Evolutionary conservation across 371 early-diverging fungal species (phyloP), one percentile per base, ranked within the genome.

Genomic region (Actinomucor elegans): DNA sequence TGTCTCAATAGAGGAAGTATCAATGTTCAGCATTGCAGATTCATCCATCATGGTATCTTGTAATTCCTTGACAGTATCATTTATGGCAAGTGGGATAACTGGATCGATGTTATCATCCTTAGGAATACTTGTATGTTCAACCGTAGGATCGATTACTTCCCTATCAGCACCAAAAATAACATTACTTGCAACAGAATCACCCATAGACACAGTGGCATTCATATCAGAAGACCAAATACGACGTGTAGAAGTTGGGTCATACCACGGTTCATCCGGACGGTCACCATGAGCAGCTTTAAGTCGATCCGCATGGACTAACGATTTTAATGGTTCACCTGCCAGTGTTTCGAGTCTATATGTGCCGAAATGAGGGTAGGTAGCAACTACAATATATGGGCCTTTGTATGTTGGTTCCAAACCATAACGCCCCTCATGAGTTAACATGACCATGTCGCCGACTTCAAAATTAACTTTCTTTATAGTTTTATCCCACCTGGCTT

Each of bases 371-470:
- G 37, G 29, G 21, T 41, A 47, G 10, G 10, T 29, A 29, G 9
- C 27, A 14, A 40, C 24, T 3, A 55, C 40, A 7, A 43, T 29
- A 21, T 20, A 49, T 2, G 57, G 57, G 3, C 57, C 51, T 29
- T 36, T 43, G 31, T 18, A 57, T 3, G 18, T 26, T 2, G 32
- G 31, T 32, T 57, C 57, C 38, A 57, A 26, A n/a, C 57, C 50
- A 11, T 9, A 43, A 15, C 43, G 41, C 1, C 41, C 41, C 24
- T 41, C 41, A 24, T 41, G 41, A 41, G 41, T 41, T 3, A 41
- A 26, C 14, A 43, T 2, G 3, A 57, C 57, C 3, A 24, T 9
- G 23, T 57, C 57, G 38, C 57, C 57, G 15, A 35, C 7, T 42
- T 57, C 51, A 20, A 49, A 57, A 35, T 5, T 18, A 7, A 44